phyloP scores from a whole-genome alignment of 2,329 filamentous ascomycete genomes.

The Exutisphaerella laricina region DNA sequence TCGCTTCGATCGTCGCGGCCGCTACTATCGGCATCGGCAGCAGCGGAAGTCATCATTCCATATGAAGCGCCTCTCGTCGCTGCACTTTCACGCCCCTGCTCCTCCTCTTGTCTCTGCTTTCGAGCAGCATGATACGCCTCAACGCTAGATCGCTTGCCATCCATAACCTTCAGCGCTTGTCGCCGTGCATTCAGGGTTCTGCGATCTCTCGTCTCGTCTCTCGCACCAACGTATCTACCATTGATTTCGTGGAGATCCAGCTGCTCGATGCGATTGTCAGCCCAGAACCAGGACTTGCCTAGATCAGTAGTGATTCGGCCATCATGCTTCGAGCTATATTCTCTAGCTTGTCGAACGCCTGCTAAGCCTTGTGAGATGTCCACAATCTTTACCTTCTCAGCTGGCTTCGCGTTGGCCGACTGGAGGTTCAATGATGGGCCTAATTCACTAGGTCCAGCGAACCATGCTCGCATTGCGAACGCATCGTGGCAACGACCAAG shows the following conservation, averaged over 20 bases:
- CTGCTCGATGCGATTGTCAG: slow-evolving; percentile 51
- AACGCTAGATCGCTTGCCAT: slow-evolving; percentile 24
- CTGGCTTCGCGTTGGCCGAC: slow-evolving; percentile 15
- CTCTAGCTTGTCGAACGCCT: slow-evolving; percentile 43
- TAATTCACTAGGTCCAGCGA: slow-evolving; percentile 30
- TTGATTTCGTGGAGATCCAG: slow-evolving; percentile 43
- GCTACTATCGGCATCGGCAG: slow-evolving; percentile 8
- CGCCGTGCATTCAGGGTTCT: slow-evolving; percentile 24
- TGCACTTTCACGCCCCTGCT: slow-evolving; percentile 9
- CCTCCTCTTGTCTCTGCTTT: slow-evolving; percentile 15
- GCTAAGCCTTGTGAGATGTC: slow-evolving; percentile 37
- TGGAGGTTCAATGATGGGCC: slow-evolving; percentile 12
- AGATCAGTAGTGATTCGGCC: slow-evolving; percentile 38
- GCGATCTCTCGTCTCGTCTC: slow-evolving; percentile 16
- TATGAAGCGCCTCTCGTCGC: slow-evolving; percentile 6
- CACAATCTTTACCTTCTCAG: slow-evolving; percentile 4
- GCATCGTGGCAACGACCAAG: slow-evolving; percentile 52
- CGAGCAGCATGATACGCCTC: slow-evolving; percentile 25
- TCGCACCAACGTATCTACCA: slow-evolving; percentile 17
- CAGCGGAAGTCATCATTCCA: slow-evolving; percentile 15
- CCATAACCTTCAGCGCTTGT: slow-evolving; percentile 25
- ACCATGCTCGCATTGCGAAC: slow-evolving; percentile 44
- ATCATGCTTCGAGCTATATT: slow-evolving; percentile 44
- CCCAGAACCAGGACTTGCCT: slow-evolving; percentile 52
- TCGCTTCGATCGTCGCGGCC: slow-evolving; percentile 12